Base-by-base conservation (phyloP, 805 yeast genomes). In the Kuraishia ogatae region DNA sequence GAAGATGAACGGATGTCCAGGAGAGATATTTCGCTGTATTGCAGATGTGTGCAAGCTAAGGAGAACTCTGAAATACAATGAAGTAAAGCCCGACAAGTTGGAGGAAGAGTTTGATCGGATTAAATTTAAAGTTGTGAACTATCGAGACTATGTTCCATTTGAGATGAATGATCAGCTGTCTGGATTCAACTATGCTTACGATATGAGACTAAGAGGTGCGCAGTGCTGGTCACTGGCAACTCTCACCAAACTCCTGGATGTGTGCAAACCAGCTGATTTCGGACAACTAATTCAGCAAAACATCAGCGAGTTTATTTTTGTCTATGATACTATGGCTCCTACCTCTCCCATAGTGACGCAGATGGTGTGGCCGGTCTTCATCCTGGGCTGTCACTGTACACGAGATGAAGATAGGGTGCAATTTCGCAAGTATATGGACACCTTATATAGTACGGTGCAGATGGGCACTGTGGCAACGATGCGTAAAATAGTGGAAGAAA, bases 351-450 rank as follows among this genome's bases (percentile, higher is more conserved):
- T 75, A 20, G 76, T 78, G 4, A 80, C 84, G 3, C 85, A 81
- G 60, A 81, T 81, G 85, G 84, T 81, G 3, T 81, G 85, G 85
- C 85, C 85, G 0, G 69, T 81, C 1, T 79, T 77, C 61, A 77
- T 77, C 17, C 68, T 81, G 47, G 80, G 77, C 3, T 69, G 82
- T 52, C 75, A 74, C 56, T 74, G 81, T 54, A 60, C 61, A 13
- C 66, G 72, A 0, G 61, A 54, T 0, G 64, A 59, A 15, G 78
- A 77, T 51, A 61, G 74, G 53, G 50, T 55, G 1, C 56, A 57
- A 10, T 57, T 78, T 39, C 62, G 61, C 50, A 54, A 56, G 21
- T 75, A 66, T 59, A 71, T 78, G 70, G 73, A 73, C 52, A 70
- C 66, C 1, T 64, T 81, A 26, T 77, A 79, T 60, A 63, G 68